A percentile compares a stretch with the other conserved stretches of the same genome.
phyloP scores from a whole-genome alignment of 2,329 filamentous ascomycete genomes.

The Pseudomassariella vexata region DNA sequence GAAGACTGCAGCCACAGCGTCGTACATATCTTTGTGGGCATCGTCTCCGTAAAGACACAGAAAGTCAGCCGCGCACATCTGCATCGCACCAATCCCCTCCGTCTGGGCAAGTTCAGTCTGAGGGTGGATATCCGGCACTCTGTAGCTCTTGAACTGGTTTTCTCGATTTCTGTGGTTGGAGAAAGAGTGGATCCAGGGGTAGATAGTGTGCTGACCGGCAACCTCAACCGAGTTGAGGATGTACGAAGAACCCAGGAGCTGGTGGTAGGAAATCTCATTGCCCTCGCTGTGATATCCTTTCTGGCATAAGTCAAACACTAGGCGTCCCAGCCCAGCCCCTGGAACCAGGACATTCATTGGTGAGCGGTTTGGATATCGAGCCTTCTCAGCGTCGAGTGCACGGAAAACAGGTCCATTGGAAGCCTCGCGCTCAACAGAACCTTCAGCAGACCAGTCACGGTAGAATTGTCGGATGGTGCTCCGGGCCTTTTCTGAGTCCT shows the following conservation, averaged over 20 bases:
- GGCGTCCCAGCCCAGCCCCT: conserved; percentile 79
- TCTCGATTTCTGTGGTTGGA: conserved; percentile 73
- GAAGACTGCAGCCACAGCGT: conserved; percentile 85
- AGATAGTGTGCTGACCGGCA: conserved; percentile 63
- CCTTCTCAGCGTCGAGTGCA: conserved; percentile 51
- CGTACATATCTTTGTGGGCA: conserved; percentile 57
- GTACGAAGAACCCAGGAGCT: conserved; percentile 78
- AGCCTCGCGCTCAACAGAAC: conserved; percentile 64
- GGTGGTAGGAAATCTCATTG: conserved; percentile 96
- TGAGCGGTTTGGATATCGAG: conserved; percentile 18
- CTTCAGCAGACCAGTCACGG: conserved; percentile 86
- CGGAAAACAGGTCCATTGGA: conserved; percentile 70
- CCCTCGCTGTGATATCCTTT: conserved; percentile 74
- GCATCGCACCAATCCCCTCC: conserved; percentile 60
- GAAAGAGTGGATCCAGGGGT: conserved; percentile 82
- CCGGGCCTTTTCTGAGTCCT: conserved; percentile 83
- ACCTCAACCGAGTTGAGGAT: conserved; percentile 62
- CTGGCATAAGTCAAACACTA: conserved; percentile 80
- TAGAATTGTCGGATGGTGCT: conserved; percentile 93
- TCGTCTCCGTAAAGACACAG: conserved; percentile 72
- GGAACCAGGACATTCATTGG: conserved; percentile 71
- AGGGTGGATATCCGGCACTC: conserved; percentile 77
- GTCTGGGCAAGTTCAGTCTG: conserved; percentile 42
- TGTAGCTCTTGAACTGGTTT: conserved; percentile 69
- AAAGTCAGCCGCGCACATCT: conserved; percentile 92